These are phyloP conservation scores for Antrodiella citrinella DNA, from an alignment of 768 basidiomycete species.

Conservation along the genomic window DNA sequence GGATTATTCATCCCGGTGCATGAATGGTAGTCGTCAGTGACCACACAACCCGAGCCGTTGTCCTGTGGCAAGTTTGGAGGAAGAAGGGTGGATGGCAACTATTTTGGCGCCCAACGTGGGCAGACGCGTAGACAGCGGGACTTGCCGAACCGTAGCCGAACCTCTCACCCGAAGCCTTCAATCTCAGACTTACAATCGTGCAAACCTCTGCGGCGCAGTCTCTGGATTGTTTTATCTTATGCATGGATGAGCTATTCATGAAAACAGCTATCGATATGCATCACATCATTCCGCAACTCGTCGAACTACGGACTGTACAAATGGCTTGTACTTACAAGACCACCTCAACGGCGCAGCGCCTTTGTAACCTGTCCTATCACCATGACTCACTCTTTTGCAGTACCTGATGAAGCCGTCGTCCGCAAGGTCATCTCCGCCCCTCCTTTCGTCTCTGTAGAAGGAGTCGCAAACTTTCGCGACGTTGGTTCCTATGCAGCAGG, in stretches of 20 bases:
- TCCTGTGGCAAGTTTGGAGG: not conserved
- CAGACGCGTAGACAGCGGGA: not conserved
- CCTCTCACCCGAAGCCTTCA: too few relatives aligned
- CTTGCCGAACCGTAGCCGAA: too few relatives aligned
- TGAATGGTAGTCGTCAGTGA: not conserved
- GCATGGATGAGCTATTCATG: too few relatives aligned
- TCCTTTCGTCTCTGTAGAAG: conserved; percentile 64
- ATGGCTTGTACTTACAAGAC: too few relatives aligned
- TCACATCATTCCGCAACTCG: not conserved
- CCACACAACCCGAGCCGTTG: not conserved
- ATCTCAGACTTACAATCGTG: too few relatives aligned
- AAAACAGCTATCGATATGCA: not conserved
- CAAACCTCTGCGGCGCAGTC: not conserved
- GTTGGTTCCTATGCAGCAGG: conserved; percentile 44
- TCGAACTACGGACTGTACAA: not conserved
- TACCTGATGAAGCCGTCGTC: not conserved
- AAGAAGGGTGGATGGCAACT: not conserved
- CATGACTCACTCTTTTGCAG: not conserved
- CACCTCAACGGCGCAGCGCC: too few relatives aligned
- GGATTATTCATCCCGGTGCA: not conserved
- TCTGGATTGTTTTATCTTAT: too few relatives aligned
- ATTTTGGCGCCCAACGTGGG: not conserved
- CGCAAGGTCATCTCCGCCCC: conserved; percentile 23
- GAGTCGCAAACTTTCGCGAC: conserved; percentile 71
- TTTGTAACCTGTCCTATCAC: not conserved